These are phyloP conservation scores for Globisporangium echinulatum DNA, from an alignment of 352 stramenopile species.

Conservation along the genomic window DNA sequence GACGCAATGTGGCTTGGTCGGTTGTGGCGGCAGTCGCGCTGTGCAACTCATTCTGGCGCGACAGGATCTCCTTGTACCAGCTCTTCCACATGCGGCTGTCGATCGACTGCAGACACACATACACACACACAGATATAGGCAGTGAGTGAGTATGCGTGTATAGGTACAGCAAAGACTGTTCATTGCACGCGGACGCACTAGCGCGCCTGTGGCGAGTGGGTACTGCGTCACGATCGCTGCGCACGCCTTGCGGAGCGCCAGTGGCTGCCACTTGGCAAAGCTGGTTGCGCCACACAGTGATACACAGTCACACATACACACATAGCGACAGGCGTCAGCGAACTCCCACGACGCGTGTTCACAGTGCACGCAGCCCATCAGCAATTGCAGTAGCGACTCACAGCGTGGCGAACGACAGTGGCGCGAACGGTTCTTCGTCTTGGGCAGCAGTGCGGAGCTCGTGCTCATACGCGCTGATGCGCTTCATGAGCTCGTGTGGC, in stretches of 20 bases:
- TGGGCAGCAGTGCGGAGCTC: background rate
- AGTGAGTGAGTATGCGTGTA: background rate
- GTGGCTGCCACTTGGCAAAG: background rate
- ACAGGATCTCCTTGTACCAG: conserved; percentile 56
- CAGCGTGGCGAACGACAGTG: background rate
- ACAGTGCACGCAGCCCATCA: background rate
- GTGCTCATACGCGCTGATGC: background rate
- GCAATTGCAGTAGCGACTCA: no score
- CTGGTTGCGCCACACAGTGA: background rate
- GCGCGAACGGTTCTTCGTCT: no score
- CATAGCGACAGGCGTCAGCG: background rate
- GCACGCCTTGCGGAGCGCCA: conserved; percentile 25
- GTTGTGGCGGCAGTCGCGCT: background rate
- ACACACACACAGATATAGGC: background rate
- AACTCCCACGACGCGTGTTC: background rate
- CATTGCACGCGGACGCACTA: conserved; percentile 17
- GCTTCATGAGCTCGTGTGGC: conserved; percentile 5
- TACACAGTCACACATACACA: background rate
- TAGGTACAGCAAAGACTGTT: background rate
- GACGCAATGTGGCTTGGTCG: conserved; percentile 9
- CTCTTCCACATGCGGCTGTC: conserved; percentile 55
- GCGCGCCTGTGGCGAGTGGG: conserved; percentile 20
- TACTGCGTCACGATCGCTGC: conserved; percentile 32
- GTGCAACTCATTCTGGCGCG: conserved; percentile 15
- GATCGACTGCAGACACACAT: conserved; percentile 20